Conservation (phyloP, 2,329 filamentous ascomycete genomes). For the Alternaria ventricosa region DNA sequence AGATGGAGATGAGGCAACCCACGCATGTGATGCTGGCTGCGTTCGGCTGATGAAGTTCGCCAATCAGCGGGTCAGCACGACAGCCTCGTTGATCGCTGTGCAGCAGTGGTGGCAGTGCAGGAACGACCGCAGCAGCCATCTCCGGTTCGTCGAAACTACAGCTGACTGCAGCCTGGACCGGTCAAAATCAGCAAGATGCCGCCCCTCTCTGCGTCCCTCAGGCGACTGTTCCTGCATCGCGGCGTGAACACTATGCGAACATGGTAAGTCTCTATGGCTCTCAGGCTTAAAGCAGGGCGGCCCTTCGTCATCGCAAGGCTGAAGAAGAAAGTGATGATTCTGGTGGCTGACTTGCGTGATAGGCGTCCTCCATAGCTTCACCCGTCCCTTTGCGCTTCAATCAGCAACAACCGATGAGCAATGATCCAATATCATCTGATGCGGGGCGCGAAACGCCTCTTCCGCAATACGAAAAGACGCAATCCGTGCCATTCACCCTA, state of each 20-base stretch:
- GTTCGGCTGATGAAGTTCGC: not conserved
- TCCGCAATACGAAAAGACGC: constrained; percentile 37
- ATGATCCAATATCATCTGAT: constrained; percentile 22
- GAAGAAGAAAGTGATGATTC: not conserved
- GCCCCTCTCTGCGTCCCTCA: constrained; percentile 14
- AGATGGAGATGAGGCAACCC: not conserved
- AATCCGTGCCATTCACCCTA: constrained; percentile 35
- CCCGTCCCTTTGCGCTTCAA: constrained; percentile 23
- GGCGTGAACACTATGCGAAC: constrained; percentile 4
- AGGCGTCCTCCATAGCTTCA: constrained; percentile 34
- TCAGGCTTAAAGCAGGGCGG: not conserved
- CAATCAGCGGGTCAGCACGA: constrained; percentile 8
- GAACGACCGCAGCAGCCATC: constrained; percentile 12
- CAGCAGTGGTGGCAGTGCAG: constrained; percentile 20
- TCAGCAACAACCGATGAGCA: constrained; percentile 6
- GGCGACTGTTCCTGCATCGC: constrained; percentile 21
- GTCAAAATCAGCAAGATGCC: constrained; percentile 23
- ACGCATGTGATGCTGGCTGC: not conserved
- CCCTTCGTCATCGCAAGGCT: constrained; percentile 13
- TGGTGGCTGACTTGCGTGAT: constrained; percentile 10
- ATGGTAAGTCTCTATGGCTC: constrained; percentile 26
- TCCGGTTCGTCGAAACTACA: not conserved
- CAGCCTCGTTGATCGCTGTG: constrained; percentile 14
- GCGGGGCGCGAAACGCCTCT: constrained; percentile 34
- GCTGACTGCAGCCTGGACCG: constrained; percentile 28